phyloP scores from a whole-genome alignment of 768 basidiomycete genomes.

The Holtermannia corniformis region DNA sequence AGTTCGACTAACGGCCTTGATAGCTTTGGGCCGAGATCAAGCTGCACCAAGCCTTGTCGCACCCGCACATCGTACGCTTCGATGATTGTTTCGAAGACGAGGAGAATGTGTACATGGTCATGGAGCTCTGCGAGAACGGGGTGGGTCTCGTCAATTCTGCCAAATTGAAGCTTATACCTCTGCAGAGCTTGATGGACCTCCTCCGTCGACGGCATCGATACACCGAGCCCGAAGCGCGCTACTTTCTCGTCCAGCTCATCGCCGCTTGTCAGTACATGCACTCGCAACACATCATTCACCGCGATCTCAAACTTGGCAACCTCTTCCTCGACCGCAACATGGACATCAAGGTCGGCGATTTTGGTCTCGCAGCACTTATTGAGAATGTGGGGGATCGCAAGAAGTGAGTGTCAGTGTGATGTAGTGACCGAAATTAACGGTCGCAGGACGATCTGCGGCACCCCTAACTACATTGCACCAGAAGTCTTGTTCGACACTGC shows the following conservation, averaged over 20 bases:
- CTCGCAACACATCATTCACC: slow-evolving; percentile 88
- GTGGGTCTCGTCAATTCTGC: slow-evolving; percentile 31
- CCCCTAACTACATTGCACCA: slow-evolving; percentile 97
- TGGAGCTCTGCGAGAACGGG: slow-evolving; percentile 84
- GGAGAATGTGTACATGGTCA: slow-evolving; percentile 92
- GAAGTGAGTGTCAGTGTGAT: slow-evolving; percentile 49
- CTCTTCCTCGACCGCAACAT: slow-evolving; percentile 80
- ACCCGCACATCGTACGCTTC: slow-evolving; percentile 88
- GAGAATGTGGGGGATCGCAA: slow-evolving; percentile 94
- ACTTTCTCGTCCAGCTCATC: slow-evolving; percentile 86
- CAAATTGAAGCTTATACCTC: slow-evolving; percentile 45
- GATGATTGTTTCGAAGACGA: slow-evolving; percentile 91
- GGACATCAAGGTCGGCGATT: slow-evolving; percentile 96
- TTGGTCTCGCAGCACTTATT: slow-evolving; percentile 91
- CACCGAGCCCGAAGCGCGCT: slow-evolving; percentile 84
- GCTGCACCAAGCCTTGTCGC: slow-evolving; percentile 80
- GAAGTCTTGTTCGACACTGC: slow-evolving; percentile 93
- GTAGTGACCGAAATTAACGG: slow-evolving; percentile 5
- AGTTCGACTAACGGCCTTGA: not conserved
- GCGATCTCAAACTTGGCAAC: slow-evolving; percentile 93
- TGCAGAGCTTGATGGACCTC: slow-evolving; percentile 49
- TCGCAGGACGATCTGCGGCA: slow-evolving; percentile 79
- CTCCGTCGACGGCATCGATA: slow-evolving; percentile 75
- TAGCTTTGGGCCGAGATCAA: slow-evolving; percentile 98
- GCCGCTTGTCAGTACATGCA: slow-evolving; percentile 98